These are phyloP conservation scores for Mortierella claussenii DNA, from an alignment of 192 early-diverging fungal species.

Conservation along the genomic window DNA sequence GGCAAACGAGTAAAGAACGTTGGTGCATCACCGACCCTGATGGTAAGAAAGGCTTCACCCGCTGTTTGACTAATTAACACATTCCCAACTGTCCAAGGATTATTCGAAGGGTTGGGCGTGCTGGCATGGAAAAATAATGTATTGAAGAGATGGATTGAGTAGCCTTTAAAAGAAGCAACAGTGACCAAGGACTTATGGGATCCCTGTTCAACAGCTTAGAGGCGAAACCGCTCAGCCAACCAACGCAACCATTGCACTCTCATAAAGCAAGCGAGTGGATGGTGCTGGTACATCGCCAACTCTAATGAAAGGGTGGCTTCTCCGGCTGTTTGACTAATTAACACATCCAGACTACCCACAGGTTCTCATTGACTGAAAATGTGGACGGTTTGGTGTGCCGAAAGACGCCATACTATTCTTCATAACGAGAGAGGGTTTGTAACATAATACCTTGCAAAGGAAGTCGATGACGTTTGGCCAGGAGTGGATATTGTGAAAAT, in stretches of 20 bases:
- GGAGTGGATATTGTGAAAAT: no score
- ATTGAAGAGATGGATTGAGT: conserved; percentile 10
- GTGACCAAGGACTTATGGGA: conserved; percentile 36
- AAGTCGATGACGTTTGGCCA: no score
- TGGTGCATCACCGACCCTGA: conserved; percentile 34
- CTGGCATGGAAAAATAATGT: conserved; percentile 7
- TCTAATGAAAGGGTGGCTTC: conserved; percentile 8
- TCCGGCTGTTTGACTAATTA: conserved; percentile 33
- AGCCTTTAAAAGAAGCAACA: conserved; percentile 30
- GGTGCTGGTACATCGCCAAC: conserved; percentile 26
- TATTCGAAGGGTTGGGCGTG: conserved; percentile 13
- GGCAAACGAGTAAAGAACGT: conserved; percentile 36
- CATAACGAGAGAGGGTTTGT: neutral
- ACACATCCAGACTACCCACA: conserved; percentile 28
- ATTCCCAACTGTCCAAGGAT: conserved; percentile 26
- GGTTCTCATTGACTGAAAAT: no score
- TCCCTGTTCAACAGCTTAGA: conserved; percentile 27
- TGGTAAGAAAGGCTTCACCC: conserved; percentile 17
- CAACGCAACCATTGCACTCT: conserved; percentile 37
- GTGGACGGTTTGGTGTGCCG: conserved; percentile 20
- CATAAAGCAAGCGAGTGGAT: conserved; percentile 25
- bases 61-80: conserved; percentile 41
- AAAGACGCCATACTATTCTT: conserved; percentile 27
- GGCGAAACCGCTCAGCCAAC: conserved; percentile 31
- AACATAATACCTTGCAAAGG: conserved; percentile 27